Evolutionary conservation across 2,329 filamentous ascomycete genomes (phyloP).

Genomic region (Ambrosiella cleistominuta): DNA sequence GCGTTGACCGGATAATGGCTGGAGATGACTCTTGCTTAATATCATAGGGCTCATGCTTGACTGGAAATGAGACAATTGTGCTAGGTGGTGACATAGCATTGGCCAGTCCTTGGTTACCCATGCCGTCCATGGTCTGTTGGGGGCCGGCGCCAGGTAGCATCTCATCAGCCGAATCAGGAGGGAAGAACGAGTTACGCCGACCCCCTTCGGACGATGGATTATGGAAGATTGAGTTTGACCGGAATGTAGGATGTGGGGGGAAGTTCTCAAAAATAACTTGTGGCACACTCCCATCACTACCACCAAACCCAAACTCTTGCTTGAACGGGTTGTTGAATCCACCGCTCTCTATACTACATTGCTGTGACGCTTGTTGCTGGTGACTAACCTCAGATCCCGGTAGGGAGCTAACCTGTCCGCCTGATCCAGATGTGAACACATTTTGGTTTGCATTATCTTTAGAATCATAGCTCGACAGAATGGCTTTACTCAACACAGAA

Average conservation of each 20-base stretch:
- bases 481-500: slow-evolving; percentile 66
- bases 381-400: slow-evolving; percentile 22
- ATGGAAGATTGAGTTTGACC: slow-evolving; percentile 49
- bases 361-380: slow-evolving; percentile 3
- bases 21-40: slow-evolving; percentile 7
- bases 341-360: background rate
- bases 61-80: slow-evolving; percentile 5
- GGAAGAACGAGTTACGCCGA: slow-evolving; percentile 45
- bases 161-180: slow-evolving; percentile 31
- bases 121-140: slow-evolving; percentile 12
- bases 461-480: slow-evolving; percentile 70
- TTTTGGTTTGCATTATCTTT: slow-evolving; percentile 24
- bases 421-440: slow-evolving; percentile 28
- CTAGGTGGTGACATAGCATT: slow-evolving; percentile 3
- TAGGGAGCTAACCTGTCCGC: slow-evolving; percentile 31
- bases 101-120: background rate
- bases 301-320: slow-evolving; percentile 10
- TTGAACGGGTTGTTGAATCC: slow-evolving; percentile 7
- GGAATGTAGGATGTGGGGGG: slow-evolving; percentile 34
- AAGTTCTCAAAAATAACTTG: slow-evolving; percentile 8
- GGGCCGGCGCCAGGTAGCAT: slow-evolving; percentile 11
- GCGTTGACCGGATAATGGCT: slow-evolving; percentile 3
- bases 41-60: slow-evolving; percentile 1
- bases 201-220: slow-evolving; percentile 40
- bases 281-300: slow-evolving; percentile 3